Evolutionary conservation across 352 stramenopile species (phyloP).

Genomic region (Phytophthora pisi): DNA sequence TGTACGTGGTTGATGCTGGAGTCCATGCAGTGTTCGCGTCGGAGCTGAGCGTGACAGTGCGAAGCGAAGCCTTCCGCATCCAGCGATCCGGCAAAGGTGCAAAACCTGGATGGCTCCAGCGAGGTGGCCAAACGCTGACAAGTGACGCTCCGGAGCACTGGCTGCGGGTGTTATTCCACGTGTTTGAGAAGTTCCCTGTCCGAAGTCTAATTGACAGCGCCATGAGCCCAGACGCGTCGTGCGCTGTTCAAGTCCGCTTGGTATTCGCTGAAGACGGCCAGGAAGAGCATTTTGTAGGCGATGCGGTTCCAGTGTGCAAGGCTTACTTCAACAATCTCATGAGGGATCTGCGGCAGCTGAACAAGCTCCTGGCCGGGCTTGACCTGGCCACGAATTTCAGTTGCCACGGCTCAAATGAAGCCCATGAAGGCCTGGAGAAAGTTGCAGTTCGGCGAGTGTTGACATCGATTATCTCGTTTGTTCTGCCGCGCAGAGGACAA

Average conservation of each 20-base stretch:
- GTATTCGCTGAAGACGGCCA: not conserved
- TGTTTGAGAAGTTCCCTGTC: conserved; percentile 68
- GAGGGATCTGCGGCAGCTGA: not conserved
- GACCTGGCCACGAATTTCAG: not conserved
- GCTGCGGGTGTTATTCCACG: conserved; percentile 46
- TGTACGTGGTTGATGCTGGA: conserved; percentile 40
- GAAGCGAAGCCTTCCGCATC: conserved; percentile 63
- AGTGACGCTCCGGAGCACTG: conserved; percentile 9
- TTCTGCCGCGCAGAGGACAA: not conserved
- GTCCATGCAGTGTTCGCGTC: conserved; percentile 14
- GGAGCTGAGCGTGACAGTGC: conserved; percentile 40
- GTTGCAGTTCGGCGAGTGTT: not conserved
- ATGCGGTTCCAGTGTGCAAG: not conserved
- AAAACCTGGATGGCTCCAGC: not conserved
- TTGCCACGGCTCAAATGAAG: not conserved
- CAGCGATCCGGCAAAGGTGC: conserved; percentile 28
- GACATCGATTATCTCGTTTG: not conserved
- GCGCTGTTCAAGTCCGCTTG: not conserved
- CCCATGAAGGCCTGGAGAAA: not conserved
- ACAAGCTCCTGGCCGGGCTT: not conserved
- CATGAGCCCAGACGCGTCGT: conserved; percentile 3
- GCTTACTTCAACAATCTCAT: not conserved
- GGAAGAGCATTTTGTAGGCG: not conserved
- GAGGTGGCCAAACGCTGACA: not conserved
- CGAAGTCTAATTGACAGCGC: conserved; percentile 29